A percentile compares a stretch with the other conserved stretches of the same genome.
These are phyloP conservation scores for Clohesyomyces aquaticus DNA, from an alignment of 495 filamentous ascomycete genomes.

Conservation along the genomic window DNA sequence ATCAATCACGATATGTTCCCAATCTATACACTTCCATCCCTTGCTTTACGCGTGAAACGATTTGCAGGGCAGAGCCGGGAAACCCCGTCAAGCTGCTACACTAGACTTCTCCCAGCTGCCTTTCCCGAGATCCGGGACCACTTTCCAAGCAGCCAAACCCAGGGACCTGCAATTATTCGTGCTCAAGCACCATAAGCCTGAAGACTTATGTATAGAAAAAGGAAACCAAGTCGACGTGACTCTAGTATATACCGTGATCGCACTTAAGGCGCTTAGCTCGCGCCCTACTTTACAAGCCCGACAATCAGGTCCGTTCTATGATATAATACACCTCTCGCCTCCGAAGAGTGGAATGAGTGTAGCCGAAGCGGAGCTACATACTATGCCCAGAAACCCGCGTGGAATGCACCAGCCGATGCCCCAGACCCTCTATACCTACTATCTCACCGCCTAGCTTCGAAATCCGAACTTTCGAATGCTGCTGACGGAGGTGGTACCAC, in stretches of 20 bases:
- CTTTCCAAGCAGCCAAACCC: too few relatives aligned
- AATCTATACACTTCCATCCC: too few relatives aligned
- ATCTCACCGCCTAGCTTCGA: conserved; percentile 12
- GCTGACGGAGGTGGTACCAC: conserved; percentile 34
- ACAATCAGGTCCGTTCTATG: conserved; percentile 3
- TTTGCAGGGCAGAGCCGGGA: too few relatives aligned
- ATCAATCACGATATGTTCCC: too few relatives aligned
- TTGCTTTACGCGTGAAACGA: too few relatives aligned
- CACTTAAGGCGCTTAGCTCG: background rate
- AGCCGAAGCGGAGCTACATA: conserved; percentile 4
- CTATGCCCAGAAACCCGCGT: background rate
- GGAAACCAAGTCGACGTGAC: background rate
- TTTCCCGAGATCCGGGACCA: too few relatives aligned
- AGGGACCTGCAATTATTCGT: too few relatives aligned
- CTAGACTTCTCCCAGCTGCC: too few relatives aligned
- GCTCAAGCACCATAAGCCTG: too few relatives aligned
- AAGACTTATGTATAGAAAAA: too few relatives aligned
- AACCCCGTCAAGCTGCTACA: too few relatives aligned
- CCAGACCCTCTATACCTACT: background rate
- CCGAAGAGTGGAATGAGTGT: conserved; percentile 10
- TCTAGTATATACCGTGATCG: background rate
- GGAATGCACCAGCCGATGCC: background rate
- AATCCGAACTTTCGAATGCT: conserved; percentile 11
- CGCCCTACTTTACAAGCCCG: conserved; percentile 21
- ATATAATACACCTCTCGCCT: conserved; percentile 17